These are phyloP conservation scores for Planoprotostelium fungivorum DNA, from an alignment of 78 protist species.

Conservation along the genomic window DNA sequence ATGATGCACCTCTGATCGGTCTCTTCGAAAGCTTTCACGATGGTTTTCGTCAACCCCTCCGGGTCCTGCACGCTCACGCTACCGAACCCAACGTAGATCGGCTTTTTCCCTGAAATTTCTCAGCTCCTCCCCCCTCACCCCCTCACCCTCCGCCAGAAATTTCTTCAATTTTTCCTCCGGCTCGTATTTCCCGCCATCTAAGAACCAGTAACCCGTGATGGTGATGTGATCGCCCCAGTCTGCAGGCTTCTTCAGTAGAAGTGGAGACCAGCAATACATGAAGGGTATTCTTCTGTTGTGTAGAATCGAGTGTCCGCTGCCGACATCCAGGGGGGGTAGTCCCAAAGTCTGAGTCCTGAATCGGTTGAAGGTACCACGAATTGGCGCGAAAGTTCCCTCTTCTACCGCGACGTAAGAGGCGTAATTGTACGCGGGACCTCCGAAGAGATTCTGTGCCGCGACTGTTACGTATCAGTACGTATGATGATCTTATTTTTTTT, in stretches of 20 bases:
- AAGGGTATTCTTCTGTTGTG: conserved; percentile 20
- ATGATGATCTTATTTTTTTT: not conserved
- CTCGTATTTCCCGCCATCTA: not conserved
- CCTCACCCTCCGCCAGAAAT: not conserved
- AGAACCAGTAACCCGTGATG: conserved; percentile 46
- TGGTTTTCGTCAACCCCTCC: conserved; percentile 16
- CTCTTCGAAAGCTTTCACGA: conserved; percentile 30
- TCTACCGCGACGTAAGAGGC: not conserved
- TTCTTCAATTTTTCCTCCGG: not conserved
- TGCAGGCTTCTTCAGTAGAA: conserved; percentile 41
- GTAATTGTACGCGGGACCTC: conserved; percentile 4
- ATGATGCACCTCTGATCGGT: conserved; percentile 34
- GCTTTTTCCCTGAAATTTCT: conserved; percentile 8
- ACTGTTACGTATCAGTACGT: not conserved
- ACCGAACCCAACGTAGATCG: conserved; percentile 67
- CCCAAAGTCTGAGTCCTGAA: not conserved
- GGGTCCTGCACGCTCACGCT: conserved; percentile 49
- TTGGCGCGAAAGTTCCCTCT: not conserved
- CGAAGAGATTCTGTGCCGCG: conserved; percentile 1
- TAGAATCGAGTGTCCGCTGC: not conserved
- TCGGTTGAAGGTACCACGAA: not conserved
- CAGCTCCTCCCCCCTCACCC: too few relatives aligned
- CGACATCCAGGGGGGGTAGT: not conserved
- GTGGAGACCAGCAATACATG: conserved; percentile 42
- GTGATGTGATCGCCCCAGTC: conserved; percentile 52